phyloP scores from a whole-genome alignment of 805 yeast genomes.

The Kurtzmaniella cleridarum region DNA sequence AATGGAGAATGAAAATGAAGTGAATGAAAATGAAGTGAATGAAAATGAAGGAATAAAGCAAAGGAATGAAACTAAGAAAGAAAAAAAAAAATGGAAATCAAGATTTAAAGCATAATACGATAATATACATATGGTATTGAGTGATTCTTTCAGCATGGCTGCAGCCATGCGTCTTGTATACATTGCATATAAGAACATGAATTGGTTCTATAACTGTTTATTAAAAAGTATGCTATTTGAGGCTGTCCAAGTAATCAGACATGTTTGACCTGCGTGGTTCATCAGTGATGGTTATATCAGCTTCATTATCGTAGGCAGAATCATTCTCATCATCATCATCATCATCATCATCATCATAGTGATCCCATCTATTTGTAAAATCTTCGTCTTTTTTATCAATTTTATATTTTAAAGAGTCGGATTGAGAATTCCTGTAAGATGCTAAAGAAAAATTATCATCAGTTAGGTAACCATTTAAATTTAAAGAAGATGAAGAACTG shows the following conservation, averaged over 20 bases:
- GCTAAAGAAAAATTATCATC: slow-evolving; percentile 19
- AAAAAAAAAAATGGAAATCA: too few relatives aligned
- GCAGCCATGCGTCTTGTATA: too few relatives aligned
- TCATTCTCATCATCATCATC: not conserved
- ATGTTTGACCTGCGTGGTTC: not conserved
- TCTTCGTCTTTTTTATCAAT: not conserved
- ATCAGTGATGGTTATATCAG: slow-evolving; percentile 1
- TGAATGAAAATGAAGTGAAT: too few relatives aligned
- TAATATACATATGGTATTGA: not conserved
- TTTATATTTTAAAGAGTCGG: slow-evolving; percentile 1
- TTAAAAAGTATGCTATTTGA: not conserved
- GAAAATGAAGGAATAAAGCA: too few relatives aligned
- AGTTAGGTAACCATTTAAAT: slow-evolving; percentile 38
- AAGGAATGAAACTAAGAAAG: too few relatives aligned
- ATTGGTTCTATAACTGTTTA: not conserved
- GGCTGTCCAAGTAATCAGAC: slow-evolving; percentile 2
- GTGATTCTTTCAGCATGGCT: too few relatives aligned
- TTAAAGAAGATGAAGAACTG: slow-evolving; percentile 35
- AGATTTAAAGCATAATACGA: not conserved
- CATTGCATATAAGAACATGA: too few relatives aligned
- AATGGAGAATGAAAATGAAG: too few relatives aligned
- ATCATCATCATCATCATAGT: not conserved
- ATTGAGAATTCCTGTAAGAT: slow-evolving; percentile 1
- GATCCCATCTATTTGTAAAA: not conserved
- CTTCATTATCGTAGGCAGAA: slow-evolving; percentile 2